phyloP scores from a whole-genome alignment of 2,329 filamentous ascomycete genomes.

The Xylaria arbuscula region DNA sequence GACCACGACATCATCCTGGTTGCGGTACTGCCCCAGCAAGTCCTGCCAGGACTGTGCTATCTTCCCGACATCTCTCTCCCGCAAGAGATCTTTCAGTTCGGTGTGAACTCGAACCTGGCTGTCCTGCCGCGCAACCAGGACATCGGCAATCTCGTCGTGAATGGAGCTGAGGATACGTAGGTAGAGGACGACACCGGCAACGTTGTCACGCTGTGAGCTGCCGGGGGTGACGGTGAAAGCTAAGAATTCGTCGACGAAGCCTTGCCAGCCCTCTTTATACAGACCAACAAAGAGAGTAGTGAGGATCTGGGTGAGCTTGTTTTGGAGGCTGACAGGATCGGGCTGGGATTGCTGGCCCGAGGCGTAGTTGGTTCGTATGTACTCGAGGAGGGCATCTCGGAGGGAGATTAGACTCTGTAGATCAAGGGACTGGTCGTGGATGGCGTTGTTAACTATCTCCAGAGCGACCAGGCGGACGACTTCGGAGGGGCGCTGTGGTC shows the following conservation, averaged over 20 bases:
- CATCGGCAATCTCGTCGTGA: slow-evolving; percentile 97
- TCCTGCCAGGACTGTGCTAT: slow-evolving; percentile 93
- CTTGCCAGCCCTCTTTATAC: slow-evolving; percentile 87
- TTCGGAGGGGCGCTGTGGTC: slow-evolving; percentile 79
- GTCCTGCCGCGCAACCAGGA: slow-evolving; percentile 81
- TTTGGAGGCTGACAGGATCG: slow-evolving; percentile 85
- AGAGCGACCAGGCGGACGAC: slow-evolving; percentile 89
- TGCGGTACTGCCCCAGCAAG: slow-evolving; percentile 81
- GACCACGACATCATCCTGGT: slow-evolving; percentile 76
- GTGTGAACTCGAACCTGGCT: slow-evolving; percentile 87
- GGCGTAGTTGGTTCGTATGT: slow-evolving; percentile 81
- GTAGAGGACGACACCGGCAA: slow-evolving; percentile 83
- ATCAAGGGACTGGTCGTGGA: slow-evolving; percentile 83
- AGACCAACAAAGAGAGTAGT: slow-evolving; percentile 92
- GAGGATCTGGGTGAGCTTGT: slow-evolving; percentile 95
- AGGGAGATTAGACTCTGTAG: slow-evolving; percentile 77
- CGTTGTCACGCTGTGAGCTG: slow-evolving; percentile 73
- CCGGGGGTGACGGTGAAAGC: slow-evolving; percentile 74
- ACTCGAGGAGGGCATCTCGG: slow-evolving; percentile 83
- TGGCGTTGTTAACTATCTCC: slow-evolving; percentile 92
- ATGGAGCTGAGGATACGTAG: slow-evolving; percentile 88
- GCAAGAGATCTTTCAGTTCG: slow-evolving; percentile 89
- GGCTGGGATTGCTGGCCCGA: slow-evolving; percentile 65
- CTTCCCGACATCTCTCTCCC: slow-evolving; percentile 87
- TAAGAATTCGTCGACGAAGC: slow-evolving; percentile 91